Evolutionary conservation across 225 moss, liverwort and hornwort species (phyloP), one percentile per base, ranked within the genome.

Genomic region (Sphagnum contortum): DNA sequence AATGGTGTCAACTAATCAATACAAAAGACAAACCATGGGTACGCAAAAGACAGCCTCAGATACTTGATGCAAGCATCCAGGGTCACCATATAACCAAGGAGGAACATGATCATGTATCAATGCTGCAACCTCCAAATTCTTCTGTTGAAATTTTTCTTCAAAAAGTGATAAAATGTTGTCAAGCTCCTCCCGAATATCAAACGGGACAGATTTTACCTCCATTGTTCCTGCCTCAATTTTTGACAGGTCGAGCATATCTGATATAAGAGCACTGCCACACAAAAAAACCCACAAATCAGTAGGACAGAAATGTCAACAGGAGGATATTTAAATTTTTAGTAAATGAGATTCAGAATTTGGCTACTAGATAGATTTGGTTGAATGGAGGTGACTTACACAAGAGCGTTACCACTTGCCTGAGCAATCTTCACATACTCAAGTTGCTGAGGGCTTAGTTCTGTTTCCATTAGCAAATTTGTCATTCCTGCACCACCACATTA

Each of bases 371-470:
- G 29, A 29, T 29, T 29, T 29, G 29, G 29, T 29, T 29, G 29
- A 29, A 29, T 29, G 29, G 1, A 55, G 11, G 62, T 44, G 8
- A 75, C 93, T 88, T 71, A 94, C 87, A 94, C 94, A 11, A 94
- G 68, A 57, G 88, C 83, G 50, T 88, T 89, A 66, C 91, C 94
- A 66, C 94, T 94, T 48, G 94, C 86, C 72, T 94, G 94, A 50
- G 94, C 94, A 80, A 91, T 94, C 79, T 88, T 91, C 5, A 87
- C 89, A 49, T 91, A 91, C 69, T 94, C 94, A 59, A 89, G 89
- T 73, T 94, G 94, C 80, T 91, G 91, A 44, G 89, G 64, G 47
- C 83, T 86, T 72, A 94, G 73, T 48, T 94, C 91, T 50, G 94
- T 94, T 68, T 87, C 94, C 94, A 94, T 86, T 2, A 94, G 69